Conservation (phyloP, 768 basidiomycete genomes). For the Kwoniella newhampshirensis region DNA sequence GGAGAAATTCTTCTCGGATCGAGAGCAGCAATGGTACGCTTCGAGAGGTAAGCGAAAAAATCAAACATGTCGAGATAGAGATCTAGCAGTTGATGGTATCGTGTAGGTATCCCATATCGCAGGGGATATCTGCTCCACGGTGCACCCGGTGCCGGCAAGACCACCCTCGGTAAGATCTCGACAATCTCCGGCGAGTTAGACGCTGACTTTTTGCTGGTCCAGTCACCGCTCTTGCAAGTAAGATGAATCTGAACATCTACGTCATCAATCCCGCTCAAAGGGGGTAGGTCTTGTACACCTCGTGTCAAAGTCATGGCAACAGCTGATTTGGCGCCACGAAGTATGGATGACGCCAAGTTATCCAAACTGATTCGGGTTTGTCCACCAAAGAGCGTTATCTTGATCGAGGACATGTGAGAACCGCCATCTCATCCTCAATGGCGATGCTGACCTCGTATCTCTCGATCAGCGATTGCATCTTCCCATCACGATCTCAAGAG, state of each 20-base stretch:
- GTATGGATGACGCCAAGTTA: constrained; percentile 69
- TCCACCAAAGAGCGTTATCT: constrained; percentile 77
- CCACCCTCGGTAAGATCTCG: constrained; percentile 25
- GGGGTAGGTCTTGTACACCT: constrained; percentile 30
- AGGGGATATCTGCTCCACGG: constrained; percentile 44
- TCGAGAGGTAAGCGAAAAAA: constrained; percentile 38
- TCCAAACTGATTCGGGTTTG: constrained; percentile 83
- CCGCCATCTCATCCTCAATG: background rate
- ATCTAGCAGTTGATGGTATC: background rate
- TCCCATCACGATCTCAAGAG: constrained; percentile 12
- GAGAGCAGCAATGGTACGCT: constrained; percentile 42
- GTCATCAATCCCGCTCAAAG: constrained; percentile 59
- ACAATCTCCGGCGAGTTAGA: background rate
- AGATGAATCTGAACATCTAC: constrained; percentile 86
- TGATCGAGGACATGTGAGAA: constrained; percentile 74
- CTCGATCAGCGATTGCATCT: constrained; percentile 37
- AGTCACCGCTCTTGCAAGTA: constrained; percentile 69
- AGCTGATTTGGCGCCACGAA: constrained; percentile 7
- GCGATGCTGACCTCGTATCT: no score
- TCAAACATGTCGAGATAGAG: background rate
- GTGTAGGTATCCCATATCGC: constrained; percentile 48
- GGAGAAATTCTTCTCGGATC: constrained; percentile 37
- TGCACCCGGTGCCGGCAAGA: constrained; percentile 40
- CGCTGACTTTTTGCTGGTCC: background rate
- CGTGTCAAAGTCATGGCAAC: background rate